These are phyloP conservation scores for Suillus decipiens DNA, from an alignment of 768 basidiomycete genomes.

Conservation along the genomic window DNA sequence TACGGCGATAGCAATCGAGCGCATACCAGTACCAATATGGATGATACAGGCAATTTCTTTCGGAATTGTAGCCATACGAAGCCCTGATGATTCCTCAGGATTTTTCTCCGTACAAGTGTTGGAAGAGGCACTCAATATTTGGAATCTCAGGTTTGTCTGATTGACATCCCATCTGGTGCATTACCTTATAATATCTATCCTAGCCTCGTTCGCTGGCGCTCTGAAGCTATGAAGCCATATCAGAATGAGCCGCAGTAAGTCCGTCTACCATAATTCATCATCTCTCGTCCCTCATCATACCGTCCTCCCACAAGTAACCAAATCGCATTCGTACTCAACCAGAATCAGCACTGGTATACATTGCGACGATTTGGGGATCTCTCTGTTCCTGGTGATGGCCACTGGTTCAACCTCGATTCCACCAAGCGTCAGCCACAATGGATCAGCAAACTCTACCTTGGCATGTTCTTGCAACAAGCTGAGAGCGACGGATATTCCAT, in stretches of 20 bases:
- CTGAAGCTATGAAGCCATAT: slow-evolving; percentile 76
- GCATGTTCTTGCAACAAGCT: slow-evolving; percentile 85
- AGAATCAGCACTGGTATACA: slow-evolving; percentile 88
- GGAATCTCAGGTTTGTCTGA: slow-evolving; percentile 69
- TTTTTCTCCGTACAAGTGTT: slow-evolving; percentile 93
- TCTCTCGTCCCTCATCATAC: slow-evolving; percentile 14
- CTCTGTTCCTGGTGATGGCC: slow-evolving; percentile 47
- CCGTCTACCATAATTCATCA: slow-evolving; percentile 21
- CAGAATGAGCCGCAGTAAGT: slow-evolving; percentile 77
- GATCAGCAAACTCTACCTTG: slow-evolving; percentile 81
- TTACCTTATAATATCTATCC: slow-evolving; percentile 13
- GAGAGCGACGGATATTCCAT: slow-evolving; percentile 85
- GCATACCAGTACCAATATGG: slow-evolving; percentile 75
- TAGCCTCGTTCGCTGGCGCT: slow-evolving; percentile 84
- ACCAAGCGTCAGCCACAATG: slow-evolving; percentile 71
- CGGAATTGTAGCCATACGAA: background rate
- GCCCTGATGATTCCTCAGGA: slow-evolving; percentile 42
- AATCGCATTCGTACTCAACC: slow-evolving; percentile 85
- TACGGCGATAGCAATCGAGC: slow-evolving; percentile 51
- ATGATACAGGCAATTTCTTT: slow-evolving; percentile 70
- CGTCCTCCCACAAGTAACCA: slow-evolving; percentile 54
- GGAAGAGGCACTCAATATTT: slow-evolving; percentile 80
- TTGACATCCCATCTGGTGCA: slow-evolving; percentile 10
- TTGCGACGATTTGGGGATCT: slow-evolving; percentile 75
- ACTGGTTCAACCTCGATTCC: slow-evolving; percentile 93